Evolutionary conservation across 306 rosid species (phyloP).

Genomic region (Rubus parviflorus): DNA sequence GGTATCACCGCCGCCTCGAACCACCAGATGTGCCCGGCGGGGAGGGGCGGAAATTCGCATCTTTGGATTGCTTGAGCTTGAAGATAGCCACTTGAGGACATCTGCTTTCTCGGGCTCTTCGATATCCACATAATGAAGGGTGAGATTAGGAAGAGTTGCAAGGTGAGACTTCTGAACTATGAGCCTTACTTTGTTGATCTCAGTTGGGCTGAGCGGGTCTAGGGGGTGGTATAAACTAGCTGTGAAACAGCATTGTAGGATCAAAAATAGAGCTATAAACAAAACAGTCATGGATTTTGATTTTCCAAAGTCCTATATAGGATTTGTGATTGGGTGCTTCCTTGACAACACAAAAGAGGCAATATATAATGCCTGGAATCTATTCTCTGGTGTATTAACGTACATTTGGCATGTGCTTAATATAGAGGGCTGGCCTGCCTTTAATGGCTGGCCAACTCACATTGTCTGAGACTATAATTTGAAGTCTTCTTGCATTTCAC

Average conservation of each 20-base stretch:
- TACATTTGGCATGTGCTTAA: neutral
- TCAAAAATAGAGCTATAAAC: conserved; percentile 32
- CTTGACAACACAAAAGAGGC: neutral
- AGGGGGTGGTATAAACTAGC: conserved; percentile 57
- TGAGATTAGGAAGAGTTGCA: conserved; percentile 59
- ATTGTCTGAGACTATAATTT: conserved; percentile 23
- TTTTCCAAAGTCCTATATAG: conserved; percentile 6
- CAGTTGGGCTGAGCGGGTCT: conserved; percentile 66
- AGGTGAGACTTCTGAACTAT: conserved; percentile 54
- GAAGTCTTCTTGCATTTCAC: conserved; percentile 25
- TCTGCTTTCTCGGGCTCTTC: conserved; percentile 73
- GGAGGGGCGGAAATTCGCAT: conserved; percentile 22
- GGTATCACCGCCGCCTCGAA: conserved; percentile 55
- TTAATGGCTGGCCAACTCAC: conserved; percentile 6
- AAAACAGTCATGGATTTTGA: conserved; percentile 41
- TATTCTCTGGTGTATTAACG: neutral
- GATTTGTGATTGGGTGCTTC: neutral
- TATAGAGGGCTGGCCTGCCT: conserved; percentile 1
- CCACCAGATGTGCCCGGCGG: conserved; percentile 72
- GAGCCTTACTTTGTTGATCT: conserved; percentile 55
- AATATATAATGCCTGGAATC: neutral
- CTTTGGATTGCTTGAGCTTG: conserved; percentile 32
- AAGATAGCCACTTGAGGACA: conserved; percentile 70
- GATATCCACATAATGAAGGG: conserved; percentile 68
- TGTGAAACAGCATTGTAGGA: conserved; percentile 34